phyloP scores from a whole-genome alignment of 2,329 filamentous ascomycete species.

The Bertia moriformis region DNA sequence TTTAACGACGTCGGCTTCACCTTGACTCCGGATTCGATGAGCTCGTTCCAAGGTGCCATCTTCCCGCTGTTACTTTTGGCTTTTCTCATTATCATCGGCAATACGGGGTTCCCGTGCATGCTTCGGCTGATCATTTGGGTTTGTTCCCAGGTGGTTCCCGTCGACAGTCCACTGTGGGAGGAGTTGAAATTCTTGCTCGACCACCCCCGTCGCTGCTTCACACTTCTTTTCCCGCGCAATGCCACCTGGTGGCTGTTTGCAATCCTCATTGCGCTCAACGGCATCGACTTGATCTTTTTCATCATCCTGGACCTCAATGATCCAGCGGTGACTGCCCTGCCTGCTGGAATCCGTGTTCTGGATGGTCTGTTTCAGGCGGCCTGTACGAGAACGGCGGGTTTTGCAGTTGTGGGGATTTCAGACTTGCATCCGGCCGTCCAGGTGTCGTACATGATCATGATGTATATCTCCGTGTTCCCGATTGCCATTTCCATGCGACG shows the following conservation, averaged over 20 bases:
- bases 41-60: constrained; percentile 65
- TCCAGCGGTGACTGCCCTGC: not conserved
- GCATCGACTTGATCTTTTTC: constrained; percentile 76
- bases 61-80: constrained; percentile 64
- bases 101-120: constrained; percentile 91
- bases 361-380: constrained; percentile 4
- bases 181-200: constrained; percentile 82
- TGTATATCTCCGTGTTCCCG: constrained; percentile 6
- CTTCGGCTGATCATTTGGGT: constrained; percentile 86
- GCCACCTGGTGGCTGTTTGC: constrained; percentile 95
- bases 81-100: constrained; percentile 85
- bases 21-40: constrained; percentile 85
- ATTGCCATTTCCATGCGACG: constrained; percentile 3
- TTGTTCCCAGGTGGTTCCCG: constrained; percentile 49
- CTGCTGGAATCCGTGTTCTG: not conserved
- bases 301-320: constrained; percentile 64
- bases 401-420: constrained; percentile 2
- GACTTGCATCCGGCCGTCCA: constrained; percentile 4
- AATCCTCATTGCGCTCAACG: constrained; percentile 70
- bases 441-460: constrained; percentile 4
- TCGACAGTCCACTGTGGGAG: constrained; percentile 63
- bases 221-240: constrained; percentile 73
- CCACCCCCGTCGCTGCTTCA: constrained; percentile 91
- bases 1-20: constrained; percentile 96
- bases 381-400: constrained; percentile 3